A percentile compares a stretch with the other conserved stretches of the same genome.
phyloP scores from a whole-genome alignment of 2,329 filamentous ascomycete species.

The Exutisphaerella laricina region DNA sequence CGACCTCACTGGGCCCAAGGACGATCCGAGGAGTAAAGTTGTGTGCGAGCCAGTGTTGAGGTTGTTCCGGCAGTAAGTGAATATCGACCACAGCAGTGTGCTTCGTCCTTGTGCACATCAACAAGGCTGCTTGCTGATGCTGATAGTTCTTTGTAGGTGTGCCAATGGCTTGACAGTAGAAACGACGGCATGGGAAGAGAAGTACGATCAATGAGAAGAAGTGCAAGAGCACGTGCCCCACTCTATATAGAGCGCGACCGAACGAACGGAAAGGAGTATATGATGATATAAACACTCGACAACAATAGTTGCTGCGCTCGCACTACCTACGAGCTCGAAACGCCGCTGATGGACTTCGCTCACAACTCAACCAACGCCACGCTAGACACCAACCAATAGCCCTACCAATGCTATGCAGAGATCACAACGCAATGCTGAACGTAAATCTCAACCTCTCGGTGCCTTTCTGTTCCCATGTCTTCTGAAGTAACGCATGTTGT shows the following conservation, averaged over 20 bases:
- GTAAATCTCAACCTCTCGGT: conserved; percentile 10
- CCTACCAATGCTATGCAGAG: background rate
- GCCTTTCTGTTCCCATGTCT: conserved; percentile 27
- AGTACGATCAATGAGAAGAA: conserved; percentile 24
- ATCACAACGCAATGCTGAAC: too few species aligned
- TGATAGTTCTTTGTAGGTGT: conserved; percentile 39
- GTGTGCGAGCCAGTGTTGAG: conserved; percentile 54
- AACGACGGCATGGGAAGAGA: conserved; percentile 56
- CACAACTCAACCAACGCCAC: conserved; percentile 31
- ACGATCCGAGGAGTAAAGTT: conserved; percentile 38
- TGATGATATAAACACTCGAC: too few species aligned
- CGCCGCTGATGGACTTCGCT: too few species aligned
- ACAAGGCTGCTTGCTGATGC: too few species aligned
- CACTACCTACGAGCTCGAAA: too few species aligned
- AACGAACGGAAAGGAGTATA: too few species aligned
- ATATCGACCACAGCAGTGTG: conserved; percentile 27
- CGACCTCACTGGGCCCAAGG: conserved; percentile 44
- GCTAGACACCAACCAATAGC: conserved; percentile 26
- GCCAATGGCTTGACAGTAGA: conserved; percentile 54
- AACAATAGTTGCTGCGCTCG: too few species aligned
- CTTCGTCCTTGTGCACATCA: too few species aligned
- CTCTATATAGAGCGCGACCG: too few species aligned
- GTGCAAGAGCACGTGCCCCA: conserved; percentile 12
- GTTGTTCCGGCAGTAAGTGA: conserved; percentile 50
- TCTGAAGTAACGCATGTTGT: conserved; percentile 55